Percentiles rank a stretch among this genome's conserved stretches.
Conservation (phyloP, 345 rosid species). For the Syzygium jambos region DNA sequence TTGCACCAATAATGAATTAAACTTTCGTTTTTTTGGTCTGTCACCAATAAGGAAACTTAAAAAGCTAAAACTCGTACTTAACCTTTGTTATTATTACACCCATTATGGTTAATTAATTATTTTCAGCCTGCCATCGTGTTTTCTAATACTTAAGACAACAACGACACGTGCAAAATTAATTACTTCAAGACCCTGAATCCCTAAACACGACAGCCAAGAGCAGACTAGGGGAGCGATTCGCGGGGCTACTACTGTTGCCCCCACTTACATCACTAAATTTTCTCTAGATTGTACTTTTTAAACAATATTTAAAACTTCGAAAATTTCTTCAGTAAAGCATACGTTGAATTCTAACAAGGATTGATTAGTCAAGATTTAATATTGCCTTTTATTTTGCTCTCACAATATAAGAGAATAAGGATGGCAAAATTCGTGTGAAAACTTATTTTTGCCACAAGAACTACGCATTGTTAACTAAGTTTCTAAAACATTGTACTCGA, state of each 20-base stretch:
- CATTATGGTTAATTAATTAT: neutral
- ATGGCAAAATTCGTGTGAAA: neutral
- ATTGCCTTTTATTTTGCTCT: neutral
- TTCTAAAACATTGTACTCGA: neutral
- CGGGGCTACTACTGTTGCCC: neutral
- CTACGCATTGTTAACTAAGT: neutral
- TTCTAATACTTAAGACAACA: neutral
- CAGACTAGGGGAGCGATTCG: neutral
- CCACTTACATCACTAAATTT: neutral
- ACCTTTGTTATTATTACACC: neutral
- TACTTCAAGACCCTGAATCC: neutral
- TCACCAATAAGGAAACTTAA: neutral
- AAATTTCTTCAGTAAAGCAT: neutral
- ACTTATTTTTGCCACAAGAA: neutral
- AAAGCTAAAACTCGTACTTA: neutral
- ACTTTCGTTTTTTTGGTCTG: neutral
- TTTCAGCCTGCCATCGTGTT: neutral
- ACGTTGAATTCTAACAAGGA: neutral
- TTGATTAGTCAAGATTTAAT: neutral
- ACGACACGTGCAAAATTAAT: neutral
- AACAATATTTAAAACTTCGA: neutral
- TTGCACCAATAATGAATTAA: neutral
- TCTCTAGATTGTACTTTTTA: neutral
- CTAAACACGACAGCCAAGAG: neutral
- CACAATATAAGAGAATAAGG: neutral